These are phyloP conservation scores for Rhynchosporium graminicola DNA, from an alignment of 2,329 filamentous ascomycete genomes.

Conservation along the genomic window DNA sequence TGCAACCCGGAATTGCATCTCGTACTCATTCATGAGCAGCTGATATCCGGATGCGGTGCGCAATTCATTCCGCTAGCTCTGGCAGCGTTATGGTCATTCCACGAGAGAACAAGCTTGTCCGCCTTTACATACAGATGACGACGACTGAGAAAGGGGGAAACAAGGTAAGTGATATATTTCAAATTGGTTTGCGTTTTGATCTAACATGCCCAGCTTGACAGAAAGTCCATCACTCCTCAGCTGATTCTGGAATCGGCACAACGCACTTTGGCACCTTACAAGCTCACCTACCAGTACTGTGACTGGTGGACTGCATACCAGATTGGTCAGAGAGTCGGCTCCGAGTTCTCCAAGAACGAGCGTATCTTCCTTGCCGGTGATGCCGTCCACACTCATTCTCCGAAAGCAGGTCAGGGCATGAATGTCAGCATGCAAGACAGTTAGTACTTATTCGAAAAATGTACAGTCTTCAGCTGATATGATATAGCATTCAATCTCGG, in stretches of 20 bases:
- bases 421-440: conserved; percentile 61
- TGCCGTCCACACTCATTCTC: conserved; percentile 57
- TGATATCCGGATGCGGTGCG: conserved; percentile 59
- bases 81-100: conserved; percentile 64
- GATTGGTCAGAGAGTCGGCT: conserved; percentile 60
- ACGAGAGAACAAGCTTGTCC: conserved; percentile 54
- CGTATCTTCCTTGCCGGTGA: conserved; percentile 56
- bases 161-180: conserved; percentile 16
- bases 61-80: conserved; percentile 52
- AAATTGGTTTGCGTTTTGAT: not conserved
- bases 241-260: conserved; percentile 63
- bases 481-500: conserved; percentile 55
- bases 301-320: conserved; percentile 63
- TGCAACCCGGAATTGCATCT: not conserved
- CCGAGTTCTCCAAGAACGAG: conserved; percentile 44
- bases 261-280: conserved; percentile 67
- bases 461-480: not conserved
- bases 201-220: conserved; percentile 49
- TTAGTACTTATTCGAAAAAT: not conserved
- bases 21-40: conserved; percentile 48
- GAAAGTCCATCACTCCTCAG: conserved; percentile 63
- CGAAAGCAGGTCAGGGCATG: conserved; percentile 64
- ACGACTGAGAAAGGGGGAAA: conserved; percentile 48
- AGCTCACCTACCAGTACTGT: conserved; percentile 61
- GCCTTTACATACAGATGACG: conserved; percentile 65